Evolutionary conservation across 2,329 filamentous ascomycete species (phyloP).

Genomic region (Neopestalotiopsis rosae): DNA sequence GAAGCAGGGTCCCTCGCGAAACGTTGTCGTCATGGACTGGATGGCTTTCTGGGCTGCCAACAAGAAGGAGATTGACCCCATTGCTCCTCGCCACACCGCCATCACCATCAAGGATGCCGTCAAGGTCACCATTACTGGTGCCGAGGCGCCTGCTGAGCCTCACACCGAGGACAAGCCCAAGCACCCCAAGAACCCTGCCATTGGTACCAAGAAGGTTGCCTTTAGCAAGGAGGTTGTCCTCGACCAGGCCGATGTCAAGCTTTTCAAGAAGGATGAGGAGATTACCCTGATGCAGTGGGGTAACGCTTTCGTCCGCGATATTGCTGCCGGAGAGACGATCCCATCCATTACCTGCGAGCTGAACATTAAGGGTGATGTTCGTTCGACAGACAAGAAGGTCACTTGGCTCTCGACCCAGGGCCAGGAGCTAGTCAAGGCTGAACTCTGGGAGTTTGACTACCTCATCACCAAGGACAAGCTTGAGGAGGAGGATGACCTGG

Average conservation of each 20-base stretch:
- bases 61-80: conserved; percentile 82
- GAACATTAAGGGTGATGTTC: conserved; percentile 92
- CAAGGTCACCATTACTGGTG: conserved; percentile 70
- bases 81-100: conserved; percentile 76
- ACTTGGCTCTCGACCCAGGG: conserved; percentile 85
- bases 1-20: conserved; percentile 82
- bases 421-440: conserved; percentile 79
- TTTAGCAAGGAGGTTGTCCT: conserved; percentile 78
- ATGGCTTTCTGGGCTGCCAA: conserved; percentile 75
- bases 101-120: conserved; percentile 75
- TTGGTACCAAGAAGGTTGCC: conserved; percentile 85
- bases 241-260: conserved; percentile 85
- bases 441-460: conserved; percentile 94
- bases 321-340: conserved; percentile 64
- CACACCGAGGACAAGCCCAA: conserved; percentile 79
- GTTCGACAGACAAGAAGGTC: conserved; percentile 94
- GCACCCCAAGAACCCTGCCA: conserved; percentile 85
- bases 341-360: conserved; percentile 79
- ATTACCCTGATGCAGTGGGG: conserved; percentile 98
- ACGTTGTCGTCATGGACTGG: conserved; percentile 87
- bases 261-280: conserved; percentile 84
- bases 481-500: conserved; percentile 83
- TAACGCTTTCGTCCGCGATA: conserved; percentile 78
- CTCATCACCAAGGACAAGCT: conserved; percentile 95
- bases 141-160: conserved; percentile 67